Evolutionary conservation across 495 filamentous ascomycete genomes (phyloP).

Genomic region (Oleoguttula mirabilis): DNA sequence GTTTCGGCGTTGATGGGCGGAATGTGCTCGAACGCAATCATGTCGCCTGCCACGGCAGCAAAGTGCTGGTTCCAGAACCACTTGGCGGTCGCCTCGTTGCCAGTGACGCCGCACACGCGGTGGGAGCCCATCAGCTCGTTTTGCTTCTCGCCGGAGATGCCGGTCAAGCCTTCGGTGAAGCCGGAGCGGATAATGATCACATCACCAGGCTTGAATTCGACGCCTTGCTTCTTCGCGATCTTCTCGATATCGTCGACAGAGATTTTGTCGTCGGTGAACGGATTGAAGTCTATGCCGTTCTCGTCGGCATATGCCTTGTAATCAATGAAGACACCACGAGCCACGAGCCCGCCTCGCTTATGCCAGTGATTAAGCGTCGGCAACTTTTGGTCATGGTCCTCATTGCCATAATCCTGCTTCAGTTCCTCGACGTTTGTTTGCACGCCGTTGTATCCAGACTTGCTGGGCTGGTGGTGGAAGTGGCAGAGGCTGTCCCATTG

Average conservation of each 20-base stretch:
- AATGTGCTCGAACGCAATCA: slow-evolving; percentile 36
- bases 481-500: slow-evolving; percentile 34
- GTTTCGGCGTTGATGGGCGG: slow-evolving; percentile 22
- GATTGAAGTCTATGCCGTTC: slow-evolving; percentile 27
- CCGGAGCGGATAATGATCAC: slow-evolving; percentile 32
- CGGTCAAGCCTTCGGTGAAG: slow-evolving; percentile 30
- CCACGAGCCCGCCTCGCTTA: slow-evolving; percentile 38
- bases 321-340: slow-evolving; percentile 45
- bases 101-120: slow-evolving; percentile 23
- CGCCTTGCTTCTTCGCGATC: slow-evolving; percentile 27
- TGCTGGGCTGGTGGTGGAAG: slow-evolving; percentile 37
- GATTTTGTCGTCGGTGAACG: slow-evolving; percentile 31
- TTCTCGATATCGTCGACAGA: slow-evolving; percentile 23
- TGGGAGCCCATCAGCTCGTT: slow-evolving; percentile 19
- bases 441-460: slow-evolving; percentile 43
- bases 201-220: slow-evolving; percentile 33
- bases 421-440: slow-evolving; percentile 19
- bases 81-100: slow-evolving; percentile 26
- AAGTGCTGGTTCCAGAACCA: slow-evolving; percentile 47
- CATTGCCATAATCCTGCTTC: slow-evolving; percentile 16
- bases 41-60: slow-evolving; percentile 41
- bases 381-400: slow-evolving; percentile 19
- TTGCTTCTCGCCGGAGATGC: slow-evolving; percentile 27
- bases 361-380: slow-evolving; percentile 32
- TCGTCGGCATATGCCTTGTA: slow-evolving; percentile 38